Evolutionary conservation across 805 yeast genomes (phyloP), one percentile per base, ranked within the genome.

Genomic region (Monosporozyma yasuniensis): DNA sequence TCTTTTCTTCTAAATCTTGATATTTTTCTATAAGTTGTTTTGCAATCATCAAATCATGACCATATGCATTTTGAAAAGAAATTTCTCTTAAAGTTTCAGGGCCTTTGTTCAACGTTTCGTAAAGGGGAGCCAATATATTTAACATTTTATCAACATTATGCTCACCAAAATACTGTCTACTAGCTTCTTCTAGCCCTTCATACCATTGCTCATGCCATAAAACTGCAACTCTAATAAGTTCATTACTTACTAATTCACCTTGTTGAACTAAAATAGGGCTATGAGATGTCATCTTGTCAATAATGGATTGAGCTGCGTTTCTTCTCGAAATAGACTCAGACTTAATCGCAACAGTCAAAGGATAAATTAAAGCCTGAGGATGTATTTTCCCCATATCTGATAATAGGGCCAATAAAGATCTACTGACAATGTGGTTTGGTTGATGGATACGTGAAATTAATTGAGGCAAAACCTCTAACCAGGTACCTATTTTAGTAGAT

Each of bases 161-260:
- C 54, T 93, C 99, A 34, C 95, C 96, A 67, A 89, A 91, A 71
- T 84, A 93, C 47, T 86, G 76, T 52, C 96, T 75, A 3, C 96
- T 89, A 0, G 99, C 99, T 70, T 93, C 96, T 64, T 93, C 99
- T 30, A 93, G 73, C 2, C 96, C 97, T 68, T 91, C 98, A 58
- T 89, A 90, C 99, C 99, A 93, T 63, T 85, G 84, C 61, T 93
- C 99, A 61, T 89, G 96, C 97, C 99, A 90, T 52, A 93, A 69
- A 3, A 91, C 96, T 1, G 98, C 96, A 16, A 89, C 96, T 56
- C 98, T 74, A 54, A 93, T 90, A 50, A 93, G 77, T 61, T 93
- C 99, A 56, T 82, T 83, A 69, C 96, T 86, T n/a, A 93, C 97
- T 49, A 90, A 66, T 57, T 89, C 96, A 0, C 97, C 90, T 63